Base-by-base conservation (phyloP, 2,329 filamentous ascomycete genomes). In the Aspergillus cejpii region DNA sequence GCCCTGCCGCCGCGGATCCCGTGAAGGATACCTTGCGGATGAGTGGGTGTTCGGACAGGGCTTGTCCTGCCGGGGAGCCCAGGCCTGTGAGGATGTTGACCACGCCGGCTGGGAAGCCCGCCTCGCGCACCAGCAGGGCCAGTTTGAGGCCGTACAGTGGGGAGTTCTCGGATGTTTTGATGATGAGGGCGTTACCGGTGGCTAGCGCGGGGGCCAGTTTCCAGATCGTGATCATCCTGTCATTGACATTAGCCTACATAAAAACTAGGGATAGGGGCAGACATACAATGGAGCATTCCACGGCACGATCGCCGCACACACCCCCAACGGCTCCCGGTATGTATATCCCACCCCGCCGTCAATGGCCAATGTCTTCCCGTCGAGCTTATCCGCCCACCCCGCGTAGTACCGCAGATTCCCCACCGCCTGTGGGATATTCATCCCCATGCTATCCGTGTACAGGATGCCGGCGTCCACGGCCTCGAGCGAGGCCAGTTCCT, bases 121-220 rank as follows among this genome's bases (percentile, higher is more conserved):
- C 58, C 3, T 80, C 77, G 45, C 68, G 61, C 14, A 77, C 73
- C 10, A 80, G 61, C 29, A 55, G 39, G 0, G 54, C 75, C 6
- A 80, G 56, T 1, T 71, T 66, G 6, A 77, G 64, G 0, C 74
- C 74, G 1, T 74, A 55, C 0, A 66, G 73, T 5, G 80, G 73
- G 0, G 77, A 77, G 2, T 74, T 74, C 60, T 86, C 82, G 1
- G 81, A 80, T 1, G 79, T 79, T 8, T 86, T 87, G 27, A 77
- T 71, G 12, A 89, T 73, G 74, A 88, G 82, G 1, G 80, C 78
- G 60, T 83, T 85, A 1, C 83, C 82, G 1, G 80, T 79, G 1
- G 81, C 81, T 19, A 85, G 62, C 1, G 81, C 81, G 1, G 81
- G 79, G 37, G 77, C 74, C 2, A 77, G 77, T 60, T 85, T 85